These are phyloP conservation scores for Sanghuangporus weigelae DNA, from an alignment of 1,284 basidiomycete genomes.

Conservation along the genomic window DNA sequence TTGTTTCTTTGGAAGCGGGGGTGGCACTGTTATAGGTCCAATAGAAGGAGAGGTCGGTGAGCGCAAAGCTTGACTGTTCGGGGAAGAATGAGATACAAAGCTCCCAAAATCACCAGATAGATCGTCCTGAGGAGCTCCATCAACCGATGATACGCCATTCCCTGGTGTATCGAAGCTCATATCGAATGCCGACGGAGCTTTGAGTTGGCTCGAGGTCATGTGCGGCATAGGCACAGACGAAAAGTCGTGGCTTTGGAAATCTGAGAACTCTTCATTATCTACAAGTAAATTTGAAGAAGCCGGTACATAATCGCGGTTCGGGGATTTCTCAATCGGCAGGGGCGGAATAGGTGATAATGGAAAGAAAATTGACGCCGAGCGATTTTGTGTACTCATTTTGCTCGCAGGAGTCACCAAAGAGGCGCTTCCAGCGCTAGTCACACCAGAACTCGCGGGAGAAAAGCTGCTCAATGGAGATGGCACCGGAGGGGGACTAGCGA, in stretches of 20 bases:
- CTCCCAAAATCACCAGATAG: conserved; percentile 23
- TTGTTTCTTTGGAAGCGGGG: conserved; percentile 12
- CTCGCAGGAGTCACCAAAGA: not conserved
- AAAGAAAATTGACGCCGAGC: not conserved
- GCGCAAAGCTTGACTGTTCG: not conserved
- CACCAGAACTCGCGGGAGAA: not conserved
- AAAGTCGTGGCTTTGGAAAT: conserved; percentile 25
- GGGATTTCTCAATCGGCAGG: conserved; percentile 15
- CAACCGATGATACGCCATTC: not conserved
- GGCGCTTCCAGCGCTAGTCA: not conserved
- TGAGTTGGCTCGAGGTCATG: not conserved
- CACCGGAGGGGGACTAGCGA: not conserved
- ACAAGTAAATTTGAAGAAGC: conserved; percentile 11
- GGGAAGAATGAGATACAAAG: conserved; percentile 23
- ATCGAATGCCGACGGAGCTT: conserved; percentile 1
- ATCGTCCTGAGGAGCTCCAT: conserved; percentile 7
- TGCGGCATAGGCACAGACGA: conserved; percentile 10
- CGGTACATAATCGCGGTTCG: not conserved
- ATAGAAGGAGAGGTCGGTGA: conserved; percentile 6
- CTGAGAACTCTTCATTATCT: conserved; percentile 29
- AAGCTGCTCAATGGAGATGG: not conserved
- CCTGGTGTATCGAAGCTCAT: conserved; percentile 7
- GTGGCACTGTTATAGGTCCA: not conserved
- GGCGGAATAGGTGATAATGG: conserved; percentile 1
- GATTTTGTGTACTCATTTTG: not conserved